phyloP scores from a whole-genome alignment of 257 asterid species.

The Salvia hispanica region DNA sequence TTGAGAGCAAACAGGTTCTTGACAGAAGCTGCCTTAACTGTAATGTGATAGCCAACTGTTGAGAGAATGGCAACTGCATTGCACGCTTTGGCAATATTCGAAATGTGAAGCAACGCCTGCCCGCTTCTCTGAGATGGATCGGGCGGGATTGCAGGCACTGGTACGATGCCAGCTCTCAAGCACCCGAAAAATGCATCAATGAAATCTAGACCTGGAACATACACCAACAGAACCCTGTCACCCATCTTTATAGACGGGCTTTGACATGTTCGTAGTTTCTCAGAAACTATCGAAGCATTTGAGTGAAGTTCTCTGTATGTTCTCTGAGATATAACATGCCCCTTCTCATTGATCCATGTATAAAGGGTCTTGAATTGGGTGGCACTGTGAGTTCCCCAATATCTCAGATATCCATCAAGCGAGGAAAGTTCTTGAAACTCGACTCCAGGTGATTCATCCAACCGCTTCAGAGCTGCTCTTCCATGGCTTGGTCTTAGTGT shows the following conservation, averaged over 20 bases:
- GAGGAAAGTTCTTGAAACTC: constrained; percentile 50
- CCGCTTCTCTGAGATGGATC: constrained; percentile 61
- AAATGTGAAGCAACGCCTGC: constrained; percentile 57
- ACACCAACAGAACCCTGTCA: constrained; percentile 59
- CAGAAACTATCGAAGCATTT: constrained; percentile 53
- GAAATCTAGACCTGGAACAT: constrained; percentile 67
- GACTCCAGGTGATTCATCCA: constrained; percentile 47
- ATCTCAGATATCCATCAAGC: constrained; percentile 49
- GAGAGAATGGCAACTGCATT: constrained; percentile 63
- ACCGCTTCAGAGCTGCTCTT: constrained; percentile 27
- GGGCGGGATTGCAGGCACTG: constrained; percentile 67
- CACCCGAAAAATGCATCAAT: constrained; percentile 74
- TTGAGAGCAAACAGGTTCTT: constrained; percentile 40
- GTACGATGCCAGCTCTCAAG: constrained; percentile 55
- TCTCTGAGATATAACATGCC: constrained; percentile 47
- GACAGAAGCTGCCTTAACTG: constrained; percentile 56
- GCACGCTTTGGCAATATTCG: constrained; percentile 60
- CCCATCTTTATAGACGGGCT: constrained; percentile 48
- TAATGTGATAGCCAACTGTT: constrained; percentile 53
- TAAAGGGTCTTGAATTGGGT: constrained; percentile 47
- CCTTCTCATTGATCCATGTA: constrained; percentile 67
- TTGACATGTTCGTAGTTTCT: constrained; percentile 36
- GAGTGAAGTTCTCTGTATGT: constrained; percentile 50
- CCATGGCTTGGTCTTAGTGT: constrained; percentile 39
- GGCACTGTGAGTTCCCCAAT: constrained; percentile 55